Percentiles rank a stretch among this genome's conserved stretches.
Conservation (phyloP, 441 rosid species). For the Jatropha podagrica region DNA sequence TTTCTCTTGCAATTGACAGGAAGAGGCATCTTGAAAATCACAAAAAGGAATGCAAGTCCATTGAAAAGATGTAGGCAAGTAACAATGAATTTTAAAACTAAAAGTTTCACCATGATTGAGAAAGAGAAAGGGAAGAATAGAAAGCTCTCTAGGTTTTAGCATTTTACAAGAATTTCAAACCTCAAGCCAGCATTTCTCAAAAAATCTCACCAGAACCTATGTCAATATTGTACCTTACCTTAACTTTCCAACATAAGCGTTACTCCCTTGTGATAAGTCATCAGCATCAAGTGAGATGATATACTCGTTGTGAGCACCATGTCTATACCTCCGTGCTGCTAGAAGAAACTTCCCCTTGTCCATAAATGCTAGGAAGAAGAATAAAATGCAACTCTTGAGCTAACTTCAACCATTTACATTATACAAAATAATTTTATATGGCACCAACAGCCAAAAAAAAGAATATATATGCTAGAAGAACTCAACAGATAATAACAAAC, state of each 20-base stretch:
- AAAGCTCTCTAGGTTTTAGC: background rate
- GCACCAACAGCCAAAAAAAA: no score
- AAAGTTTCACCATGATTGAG: background rate
- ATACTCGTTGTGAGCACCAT: constrained; percentile 79
- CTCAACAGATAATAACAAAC: background rate
- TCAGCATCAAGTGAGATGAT: constrained; percentile 79
- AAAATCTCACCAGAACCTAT: background rate
- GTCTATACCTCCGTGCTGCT: constrained; percentile 82
- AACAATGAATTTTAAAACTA: background rate
- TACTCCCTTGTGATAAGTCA: constrained; percentile 91
- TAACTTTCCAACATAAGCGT: constrained; percentile 86
- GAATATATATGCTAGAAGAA: background rate
- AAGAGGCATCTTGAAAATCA: background rate
- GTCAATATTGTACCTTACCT: constrained; percentile 40
- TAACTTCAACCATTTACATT: background rate
- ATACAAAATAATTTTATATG: background rate
- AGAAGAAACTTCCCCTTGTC: constrained; percentile 90
- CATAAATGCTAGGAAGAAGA: constrained; percentile 49
- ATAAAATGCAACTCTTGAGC: constrained; percentile 5
- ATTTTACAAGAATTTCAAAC: background rate
- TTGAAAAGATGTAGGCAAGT: background rate
- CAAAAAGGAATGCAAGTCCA: background rate
- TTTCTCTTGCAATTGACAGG: background rate
- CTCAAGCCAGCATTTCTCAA: background rate
- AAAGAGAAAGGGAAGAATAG: background rate